A percentile compares a stretch with the other conserved stretches of the same genome.
These are phyloP conservation scores for Pelargonium cotyledonis DNA, from an alignment of 441 rosid species.

Conservation along the genomic window DNA sequence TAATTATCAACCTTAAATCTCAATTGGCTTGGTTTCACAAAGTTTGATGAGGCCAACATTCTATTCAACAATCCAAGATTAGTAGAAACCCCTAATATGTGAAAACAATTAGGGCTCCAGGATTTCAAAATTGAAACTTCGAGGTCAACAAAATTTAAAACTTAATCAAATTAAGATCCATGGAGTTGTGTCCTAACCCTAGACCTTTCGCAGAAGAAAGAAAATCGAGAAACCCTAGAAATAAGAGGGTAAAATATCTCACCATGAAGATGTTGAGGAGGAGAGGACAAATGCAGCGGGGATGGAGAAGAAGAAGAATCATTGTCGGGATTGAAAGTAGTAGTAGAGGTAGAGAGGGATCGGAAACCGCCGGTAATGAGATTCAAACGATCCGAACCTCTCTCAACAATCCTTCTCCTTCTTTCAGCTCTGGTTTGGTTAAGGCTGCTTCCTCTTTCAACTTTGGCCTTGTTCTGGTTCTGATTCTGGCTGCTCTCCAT, in stretches of 20 bases:
- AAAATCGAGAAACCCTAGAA: no score
- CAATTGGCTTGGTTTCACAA: no score
- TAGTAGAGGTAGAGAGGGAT: slow-evolving; percentile 26
- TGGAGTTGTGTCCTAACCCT: no score
- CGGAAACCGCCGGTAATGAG: slow-evolving; percentile 52
- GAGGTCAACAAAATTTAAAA: no score
- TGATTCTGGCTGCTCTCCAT: neutral
- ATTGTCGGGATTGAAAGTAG: slow-evolving; percentile 21
- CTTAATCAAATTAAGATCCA: no score
- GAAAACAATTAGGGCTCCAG: neutral
- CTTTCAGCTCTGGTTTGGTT: slow-evolving; percentile 36
- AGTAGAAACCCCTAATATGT: neutral
- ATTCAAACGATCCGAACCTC: slow-evolving; percentile 66
- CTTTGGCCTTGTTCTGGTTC: neutral
- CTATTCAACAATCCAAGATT: neutral
- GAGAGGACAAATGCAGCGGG: no score
- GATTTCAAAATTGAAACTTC: neutral
- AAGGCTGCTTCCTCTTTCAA: slow-evolving; percentile 2
- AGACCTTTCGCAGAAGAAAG: no score
- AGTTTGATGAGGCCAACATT: neutral
- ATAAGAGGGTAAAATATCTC: no score
- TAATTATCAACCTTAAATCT: neutral
- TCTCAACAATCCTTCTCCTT: slow-evolving; percentile 46
- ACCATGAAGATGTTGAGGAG: no score
- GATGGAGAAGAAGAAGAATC: slow-evolving; percentile 21